Conservation (phyloP, 768 basidiomycete species). For the Collybia mongolica region DNA sequence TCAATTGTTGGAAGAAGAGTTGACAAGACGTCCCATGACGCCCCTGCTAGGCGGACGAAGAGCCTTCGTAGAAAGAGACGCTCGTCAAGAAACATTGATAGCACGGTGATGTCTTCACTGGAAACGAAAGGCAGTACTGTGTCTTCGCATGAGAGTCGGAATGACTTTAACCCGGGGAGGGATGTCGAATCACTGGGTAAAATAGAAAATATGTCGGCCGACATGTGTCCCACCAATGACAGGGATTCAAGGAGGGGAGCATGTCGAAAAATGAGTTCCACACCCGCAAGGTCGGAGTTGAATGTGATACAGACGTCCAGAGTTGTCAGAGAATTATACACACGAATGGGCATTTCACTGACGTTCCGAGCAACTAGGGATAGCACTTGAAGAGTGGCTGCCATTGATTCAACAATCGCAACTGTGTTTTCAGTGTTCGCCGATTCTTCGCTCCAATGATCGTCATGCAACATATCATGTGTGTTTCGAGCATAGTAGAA, state of each 20-base stretch:
- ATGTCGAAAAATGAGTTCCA: constrained; percentile 35
- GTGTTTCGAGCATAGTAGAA: constrained; percentile 32
- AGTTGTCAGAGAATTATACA: constrained; percentile 26
- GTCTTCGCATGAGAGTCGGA: constrained; percentile 32
- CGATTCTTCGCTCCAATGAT: too few relatives aligned
- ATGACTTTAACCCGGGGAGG: constrained; percentile 32
- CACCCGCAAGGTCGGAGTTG: constrained; percentile 24
- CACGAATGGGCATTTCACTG: constrained; percentile 27
- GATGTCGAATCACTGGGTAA: constrained; percentile 24
- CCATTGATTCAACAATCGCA: not conserved
- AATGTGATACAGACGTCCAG: constrained; percentile 31
- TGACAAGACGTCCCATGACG: constrained; percentile 17
- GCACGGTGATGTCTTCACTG: constrained; percentile 14
- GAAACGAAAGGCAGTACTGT: constrained; percentile 7
- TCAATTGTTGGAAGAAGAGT: constrained; percentile 23
- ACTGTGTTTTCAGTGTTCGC: too few relatives aligned
- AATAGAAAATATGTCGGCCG: constrained; percentile 24
- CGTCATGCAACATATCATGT: constrained; percentile 14
- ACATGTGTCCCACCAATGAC: constrained; percentile 33
- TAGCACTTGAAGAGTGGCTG: constrained; percentile 18
- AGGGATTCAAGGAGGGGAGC: constrained; percentile 31
- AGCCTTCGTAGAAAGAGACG: constrained; percentile 27
- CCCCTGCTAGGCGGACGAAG: constrained; percentile 31
- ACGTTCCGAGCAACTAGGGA: constrained; percentile 26
- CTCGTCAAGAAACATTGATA: constrained; percentile 30